phyloP scores from a whole-genome alignment of 495 filamentous ascomycete species.

The Penicillium manginii region DNA sequence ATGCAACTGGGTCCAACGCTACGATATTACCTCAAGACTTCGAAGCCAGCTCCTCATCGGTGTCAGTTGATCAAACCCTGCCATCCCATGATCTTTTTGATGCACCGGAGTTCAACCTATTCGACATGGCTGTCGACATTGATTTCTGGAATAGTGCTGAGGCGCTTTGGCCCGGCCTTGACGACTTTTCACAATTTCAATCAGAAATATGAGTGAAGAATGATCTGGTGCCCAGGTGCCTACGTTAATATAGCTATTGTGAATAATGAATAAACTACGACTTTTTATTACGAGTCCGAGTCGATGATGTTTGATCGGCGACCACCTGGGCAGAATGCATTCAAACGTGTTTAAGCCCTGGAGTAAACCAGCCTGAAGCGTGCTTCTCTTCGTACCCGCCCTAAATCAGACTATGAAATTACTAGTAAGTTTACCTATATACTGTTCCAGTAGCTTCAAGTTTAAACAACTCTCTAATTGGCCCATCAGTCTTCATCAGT shows the following conservation, averaged over 20 bases:
- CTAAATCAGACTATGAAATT: no score
- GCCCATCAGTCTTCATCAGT: not conserved
- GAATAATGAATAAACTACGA: no score
- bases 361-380: not conserved
- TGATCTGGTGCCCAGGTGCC: no score
- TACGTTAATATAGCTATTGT: no score
- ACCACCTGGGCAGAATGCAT: no score
- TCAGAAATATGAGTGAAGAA: not conserved
- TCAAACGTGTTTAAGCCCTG: no score
- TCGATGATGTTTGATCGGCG: no score
- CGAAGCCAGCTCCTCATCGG: not conserved
- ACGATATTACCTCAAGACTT: not conserved
- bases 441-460: no score
- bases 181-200: conserved; percentile 2
- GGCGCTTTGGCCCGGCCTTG: conserved; percentile 14
- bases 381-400: not conserved
- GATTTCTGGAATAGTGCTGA: conserved; percentile 19
- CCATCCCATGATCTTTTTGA: not conserved
- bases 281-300: no score
- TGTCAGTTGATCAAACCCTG: not conserved
- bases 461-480: no score
- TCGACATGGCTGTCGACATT: conserved; percentile 20
- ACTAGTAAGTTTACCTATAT: no score
- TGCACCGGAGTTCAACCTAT: conserved; percentile 6
- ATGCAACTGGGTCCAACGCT: not conserved